Evolutionary conservation across 306 rosid genomes (phyloP).

Genomic region (Amphicarpaea edgeworthii): DNA sequence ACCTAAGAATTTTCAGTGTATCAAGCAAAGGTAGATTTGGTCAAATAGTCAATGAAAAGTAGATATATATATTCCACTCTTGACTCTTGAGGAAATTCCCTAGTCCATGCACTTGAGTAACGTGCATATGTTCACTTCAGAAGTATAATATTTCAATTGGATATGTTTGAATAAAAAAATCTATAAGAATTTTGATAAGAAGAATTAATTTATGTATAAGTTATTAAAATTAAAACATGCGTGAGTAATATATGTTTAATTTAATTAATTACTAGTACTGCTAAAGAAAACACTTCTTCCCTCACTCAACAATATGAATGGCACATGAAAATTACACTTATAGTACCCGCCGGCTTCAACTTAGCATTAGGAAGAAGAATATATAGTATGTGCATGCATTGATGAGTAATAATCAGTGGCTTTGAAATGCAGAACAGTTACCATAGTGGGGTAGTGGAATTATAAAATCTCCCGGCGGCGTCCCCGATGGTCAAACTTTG

Average conservation of each 20-base stretch:
- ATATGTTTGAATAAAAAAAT: too few relatives aligned
- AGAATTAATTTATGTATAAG: too few relatives aligned
- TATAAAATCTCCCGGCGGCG: not conserved
- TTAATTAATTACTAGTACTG: not conserved
- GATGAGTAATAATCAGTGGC: conserved; percentile 24
- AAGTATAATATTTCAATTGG: not conserved
- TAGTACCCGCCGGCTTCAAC: too few relatives aligned
- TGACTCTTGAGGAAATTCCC: conserved; percentile 3
- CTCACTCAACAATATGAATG: not conserved
- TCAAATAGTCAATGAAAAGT: conserved; percentile 22
- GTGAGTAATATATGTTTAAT: not conserved
- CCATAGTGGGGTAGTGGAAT: not conserved
- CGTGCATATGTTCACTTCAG: not conserved
- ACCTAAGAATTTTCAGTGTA: not conserved
- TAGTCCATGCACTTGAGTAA: not conserved
- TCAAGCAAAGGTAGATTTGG: not conserved
- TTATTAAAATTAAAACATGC: too few relatives aligned
- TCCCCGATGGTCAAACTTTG: not conserved
- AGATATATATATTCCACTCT: conserved; percentile 29
- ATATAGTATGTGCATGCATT: too few relatives aligned
- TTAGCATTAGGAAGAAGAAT: conserved; percentile 4
- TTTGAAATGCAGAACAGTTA: conserved; percentile 2
- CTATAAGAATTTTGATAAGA: too few relatives aligned
- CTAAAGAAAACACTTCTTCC: not conserved
- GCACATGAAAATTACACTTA: not conserved